Base-by-base conservation (phyloP, 2,329 filamentous ascomycete species). In the Fusarium goolgardi region DNA sequence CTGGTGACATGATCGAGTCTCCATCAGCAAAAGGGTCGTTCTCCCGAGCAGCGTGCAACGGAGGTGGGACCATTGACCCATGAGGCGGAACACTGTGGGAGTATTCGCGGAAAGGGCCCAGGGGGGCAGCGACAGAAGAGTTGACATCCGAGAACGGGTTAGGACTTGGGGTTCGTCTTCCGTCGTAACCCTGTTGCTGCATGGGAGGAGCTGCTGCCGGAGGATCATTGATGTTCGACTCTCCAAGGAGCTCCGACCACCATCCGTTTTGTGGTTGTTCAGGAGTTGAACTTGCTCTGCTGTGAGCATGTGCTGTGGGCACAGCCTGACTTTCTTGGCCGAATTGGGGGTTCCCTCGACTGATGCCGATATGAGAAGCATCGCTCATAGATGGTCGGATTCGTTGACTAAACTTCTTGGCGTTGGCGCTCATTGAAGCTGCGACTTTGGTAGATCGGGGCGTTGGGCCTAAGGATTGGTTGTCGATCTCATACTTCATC, bases 291-390 rank as follows among this genome's bases (percentile, higher is more conserved):
- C 27, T 54, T 32, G 40, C 59, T 55, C 59, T 49, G 29, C 55
- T 64, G 23, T 57, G 46, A 37, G 65, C 51, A 31, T 46, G 44
- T 34, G 51, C 60, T 39, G 65, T 70, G 12, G 81, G 81, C 45
- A 77, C 78, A 44, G 75, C 79, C 32, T 80, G 79, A 60, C 79
- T 82, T 64, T 68, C 59, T 3, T 74, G 56, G 25, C 80, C 77
- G 60, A 81, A 86, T 67, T 87, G 85, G 11, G 85, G 86, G 67
- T 83, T 85, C 9, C 84, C 83, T 47, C 83, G 78, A 73, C 87
- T 81, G 65, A 86, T 78, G 58, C 86, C 82, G 31, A 86, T 81
- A 46, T 78, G 80, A 4, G 81, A 77, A 11, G 74, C 76, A 56
- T 78, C 76, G 45, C 55, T 60, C 25, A 55, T 59, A 16, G 66